Evolutionary conservation across 371 early-diverging fungal species (phyloP), one percentile per base, ranked within the genome.

Genomic region (Coemansia sp.): DNA sequence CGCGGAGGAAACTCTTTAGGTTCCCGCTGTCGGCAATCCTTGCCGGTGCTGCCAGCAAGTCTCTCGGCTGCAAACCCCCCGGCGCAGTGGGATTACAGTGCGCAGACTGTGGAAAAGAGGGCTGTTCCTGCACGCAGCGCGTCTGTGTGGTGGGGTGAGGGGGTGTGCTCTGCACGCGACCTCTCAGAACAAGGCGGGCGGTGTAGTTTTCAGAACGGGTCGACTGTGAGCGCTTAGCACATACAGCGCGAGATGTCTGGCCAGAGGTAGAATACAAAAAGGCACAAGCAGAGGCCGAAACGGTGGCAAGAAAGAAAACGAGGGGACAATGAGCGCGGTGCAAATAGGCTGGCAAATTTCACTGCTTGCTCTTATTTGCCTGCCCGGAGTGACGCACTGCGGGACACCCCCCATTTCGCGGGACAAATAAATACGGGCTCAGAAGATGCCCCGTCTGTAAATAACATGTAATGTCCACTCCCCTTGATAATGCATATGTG

Each of bases 401-500:
- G 20, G 20, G 20, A 20, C 20, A 20, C 0, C 20, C 20, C 20
- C 20, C 36, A 36, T 36, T 36, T 36, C 16, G 16, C 20, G 47
- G 20, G 47, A 20, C 47, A 47, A 47, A 47, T 47, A 45, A 45
- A 45, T 45, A 16, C 20, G 20, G 32, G 35, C 51, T 35, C 51
- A 50, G 51, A 50, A 47, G 20, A 47, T 47, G 47, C 9, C 20
- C 51, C 51, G 32, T 34, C 32, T 51, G 51, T 13, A 51, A 41
- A 41, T 41, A 14, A 41, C 51, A 51, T 51, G 51, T 51, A 51
- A 47, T 47, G 47, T 51, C 31, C 32, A 32, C 51, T 16, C 9
- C 34, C n/a, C 13, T 31, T 9, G 35, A 51, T 51, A 51, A 51
- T 51, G 51, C 51, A 34, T 34, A 34, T 51, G 31, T 51, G 51